Base-by-base conservation (phyloP, 768 basidiomycete species). In the Boletus sensibilis region DNA sequence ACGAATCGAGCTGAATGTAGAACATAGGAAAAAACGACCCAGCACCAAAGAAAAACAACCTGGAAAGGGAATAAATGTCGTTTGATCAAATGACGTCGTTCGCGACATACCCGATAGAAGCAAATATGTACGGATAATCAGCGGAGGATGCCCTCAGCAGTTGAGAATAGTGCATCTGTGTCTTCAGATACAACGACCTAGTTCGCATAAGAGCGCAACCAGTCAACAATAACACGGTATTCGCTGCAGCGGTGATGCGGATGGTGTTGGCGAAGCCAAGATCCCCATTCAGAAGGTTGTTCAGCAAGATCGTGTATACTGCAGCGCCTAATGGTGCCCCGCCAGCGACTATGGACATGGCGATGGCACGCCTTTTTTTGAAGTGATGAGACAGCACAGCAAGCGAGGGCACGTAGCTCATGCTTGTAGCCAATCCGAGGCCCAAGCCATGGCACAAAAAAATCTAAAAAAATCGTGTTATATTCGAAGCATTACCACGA, bases 1-100 rank as follows among this genome's bases (percentile, higher is more conserved):
- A 74, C 9, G 84, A 77, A 51, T 82, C 78, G 14, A 85, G 70
- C 55, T 86, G 85, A 18, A 86, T 68, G 61, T 81, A 86, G 65
- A 83, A 82, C 57, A 49, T 27, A 5, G 60, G 60, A 3, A 59
- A 62, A 39, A 62, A 64, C 4, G 61, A 49, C 3, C 65, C 65
- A n/a, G 67, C 66, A 11, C 58, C 66, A 49, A 53, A 63, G 27
- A 67, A 44, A 37, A 67, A 53, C 14, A 59, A 8, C 5, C 66
- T 67, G 9, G 25, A 43, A 25, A 27, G 16, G 35, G 12, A 20
- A 29, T 61, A 35, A 64, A 46, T 14, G 14, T 18, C 9, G 14
- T 37, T 21, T n/a, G 16, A 44, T 40, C 20, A 34, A 39, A 38
- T 16, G 23, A 10, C 4, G n/a, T 39, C 11, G 43, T 29, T 43